phyloP scores from a whole-genome alignment of 192 early-diverging fungal genomes.

The Powellomyces hirtus region DNA sequence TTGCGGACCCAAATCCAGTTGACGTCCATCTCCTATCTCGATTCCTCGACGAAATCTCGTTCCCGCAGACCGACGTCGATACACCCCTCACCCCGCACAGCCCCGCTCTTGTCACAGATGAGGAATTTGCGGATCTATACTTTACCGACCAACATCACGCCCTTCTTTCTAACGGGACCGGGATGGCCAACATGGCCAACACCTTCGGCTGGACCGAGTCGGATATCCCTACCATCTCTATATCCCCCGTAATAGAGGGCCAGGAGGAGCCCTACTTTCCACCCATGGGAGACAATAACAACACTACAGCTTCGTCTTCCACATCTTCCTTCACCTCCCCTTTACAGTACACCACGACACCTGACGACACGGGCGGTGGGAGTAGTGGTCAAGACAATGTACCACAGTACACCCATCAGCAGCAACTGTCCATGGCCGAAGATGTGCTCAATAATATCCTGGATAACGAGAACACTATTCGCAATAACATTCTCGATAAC shows the following conservation, averaged over 20 bases:
- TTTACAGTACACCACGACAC: too few relatives aligned
- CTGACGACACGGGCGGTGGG: too few relatives aligned
- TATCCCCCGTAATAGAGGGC: conserved; percentile 1
- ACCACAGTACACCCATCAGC: not conserved
- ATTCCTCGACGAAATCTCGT: conserved; percentile 11
- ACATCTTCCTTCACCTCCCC: not conserved
- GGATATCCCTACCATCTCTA: conserved; percentile 2
- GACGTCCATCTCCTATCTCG: conserved; percentile 18
- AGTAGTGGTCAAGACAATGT: too few relatives aligned
- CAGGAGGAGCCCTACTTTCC: not conserved
- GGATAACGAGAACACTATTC: not conserved
- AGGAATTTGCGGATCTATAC: not conserved
- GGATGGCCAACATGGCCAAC: not conserved
- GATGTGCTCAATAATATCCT: too few relatives aligned
- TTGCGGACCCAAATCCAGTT: conserved; percentile 14
- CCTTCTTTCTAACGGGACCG: too few relatives aligned
- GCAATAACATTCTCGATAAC: not conserved
- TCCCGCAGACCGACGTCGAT: conserved; percentile 7
- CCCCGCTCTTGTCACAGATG: not conserved
- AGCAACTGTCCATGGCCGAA: too few relatives aligned
- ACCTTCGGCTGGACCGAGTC: not conserved
- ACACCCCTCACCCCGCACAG: not conserved
- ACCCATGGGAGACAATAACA: not conserved
- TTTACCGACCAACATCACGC: not conserved
- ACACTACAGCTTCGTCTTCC: not conserved